Evolutionary conservation across 2,329 filamentous ascomycete species (phyloP).

Genomic region (Trichocomaceae sp.): DNA sequence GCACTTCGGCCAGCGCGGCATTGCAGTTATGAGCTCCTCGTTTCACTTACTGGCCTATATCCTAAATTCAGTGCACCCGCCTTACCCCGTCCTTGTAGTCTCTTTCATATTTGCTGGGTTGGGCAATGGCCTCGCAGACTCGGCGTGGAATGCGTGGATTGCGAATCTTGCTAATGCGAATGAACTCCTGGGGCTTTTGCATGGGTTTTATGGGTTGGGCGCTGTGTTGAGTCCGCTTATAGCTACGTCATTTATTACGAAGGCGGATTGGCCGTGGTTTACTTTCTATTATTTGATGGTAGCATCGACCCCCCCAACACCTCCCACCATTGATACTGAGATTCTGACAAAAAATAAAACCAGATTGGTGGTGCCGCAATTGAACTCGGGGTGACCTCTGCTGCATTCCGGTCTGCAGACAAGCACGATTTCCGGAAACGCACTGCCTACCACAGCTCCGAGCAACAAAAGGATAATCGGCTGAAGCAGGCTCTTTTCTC

Average conservation of each 20-base stretch:
- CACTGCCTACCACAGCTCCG: not conserved
- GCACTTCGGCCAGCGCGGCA: conserved; percentile 58
- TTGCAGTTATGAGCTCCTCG: conserved; percentile 56
- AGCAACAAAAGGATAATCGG: conserved; percentile 4
- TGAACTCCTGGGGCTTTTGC: conserved; percentile 64
- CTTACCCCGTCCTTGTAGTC: conserved; percentile 60
- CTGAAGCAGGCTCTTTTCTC: conserved; percentile 13
- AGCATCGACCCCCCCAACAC: not conserved
- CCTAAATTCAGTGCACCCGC: conserved; percentile 57
- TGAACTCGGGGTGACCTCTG: conserved; percentile 42
- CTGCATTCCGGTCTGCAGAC: conserved; percentile 16
- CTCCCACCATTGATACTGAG: too few species aligned
- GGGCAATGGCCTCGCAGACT: conserved; percentile 59
- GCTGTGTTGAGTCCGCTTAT: conserved; percentile 62
- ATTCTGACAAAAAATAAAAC: not conserved
- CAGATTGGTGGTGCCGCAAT: conserved; percentile 38
- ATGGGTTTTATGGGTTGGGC: conserved; percentile 64
- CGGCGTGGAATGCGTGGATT: conserved; percentile 54
- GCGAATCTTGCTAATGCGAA: conserved; percentile 70
- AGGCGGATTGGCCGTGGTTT: conserved; percentile 58
- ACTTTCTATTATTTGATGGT: conserved; percentile 71
- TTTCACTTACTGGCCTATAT: conserved; percentile 33
- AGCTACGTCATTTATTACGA: conserved; percentile 65
- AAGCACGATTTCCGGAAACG: conserved; percentile 13
- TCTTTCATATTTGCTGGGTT: conserved; percentile 61